Base-by-base conservation (phyloP, 2,329 filamentous ascomycete genomes). In the Phialophora verrucosa region DNA sequence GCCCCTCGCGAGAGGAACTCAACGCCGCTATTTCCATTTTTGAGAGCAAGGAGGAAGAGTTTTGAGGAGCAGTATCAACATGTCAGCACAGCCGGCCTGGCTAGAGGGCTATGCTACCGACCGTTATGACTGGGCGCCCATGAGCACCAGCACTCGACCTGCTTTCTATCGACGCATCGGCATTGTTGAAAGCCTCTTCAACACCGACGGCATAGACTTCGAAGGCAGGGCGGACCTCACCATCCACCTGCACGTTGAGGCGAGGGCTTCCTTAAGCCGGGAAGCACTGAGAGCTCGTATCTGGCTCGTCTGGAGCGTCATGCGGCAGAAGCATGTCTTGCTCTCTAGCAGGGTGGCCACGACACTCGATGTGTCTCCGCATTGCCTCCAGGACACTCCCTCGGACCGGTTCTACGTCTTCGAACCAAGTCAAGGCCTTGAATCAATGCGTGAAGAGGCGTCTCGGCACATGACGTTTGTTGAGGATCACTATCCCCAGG, bases 191-290 rank as follows among this genome's bases (percentile, higher is more conserved):
- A 53, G 58, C 23, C 38, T 71, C 12, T 72, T 72, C 62, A 61
- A 72, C 42, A 63, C 50, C 17, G 70, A 72, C 59, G 70, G 70
- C 23, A 62, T 20, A 4, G 59, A 71, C n/a, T 69, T 53, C 38
- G 69, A 70, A 59, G 70, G 70, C 17, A 38, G 69, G 62, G 70
- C 70, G 25, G 70, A 72, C 59, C 35, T 72, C 14, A 68, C 64
- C 20, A 66, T 60, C 23, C 59, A 70, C 31, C 54, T 71, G 17
- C 58, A 62, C 31, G 55, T 70, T 5, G 65, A 72, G 29, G 11
- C 70, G 25, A 66, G 51, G 23, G 70, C 67, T 8, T 63, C 38
- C 3, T 29, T 69, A 20, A 47, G 5, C 3, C 31, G 44, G 1
- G 38, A 65, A 12, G 31, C 49, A 6, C 35, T 71, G 44, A 63